Base-by-base conservation (phyloP, 768 basidiomycete genomes). In the Suillus sp. region DNA sequence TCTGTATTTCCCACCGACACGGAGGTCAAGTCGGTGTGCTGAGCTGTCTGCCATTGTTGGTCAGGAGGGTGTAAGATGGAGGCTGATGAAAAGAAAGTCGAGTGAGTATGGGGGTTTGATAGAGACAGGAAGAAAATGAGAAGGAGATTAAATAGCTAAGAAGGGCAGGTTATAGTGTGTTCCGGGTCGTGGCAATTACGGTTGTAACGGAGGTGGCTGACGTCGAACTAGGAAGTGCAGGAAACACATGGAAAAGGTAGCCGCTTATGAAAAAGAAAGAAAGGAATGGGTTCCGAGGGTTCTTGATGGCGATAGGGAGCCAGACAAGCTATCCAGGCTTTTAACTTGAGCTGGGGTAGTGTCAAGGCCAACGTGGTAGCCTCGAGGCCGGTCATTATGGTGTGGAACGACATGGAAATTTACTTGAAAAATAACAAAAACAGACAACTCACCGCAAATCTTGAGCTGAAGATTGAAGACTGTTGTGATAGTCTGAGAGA, bases 1-100 rank as follows among this genome's bases (percentile, higher is more conserved):
- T 72, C 96, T 87, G 83, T 99, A 98, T 80, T 99, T 95, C 70
- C 93, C 93, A 71, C 93, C 93, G 53, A 95, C 92, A 68, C 92
- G 85, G 69, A 94, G 88, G 80, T 95, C 92, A 65, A 94, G 84
- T 81, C 90, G 86, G 83, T 81, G 83, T 35, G 80, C 75, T 54
- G 89, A 80, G 48, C 81, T 82, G 74, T 95, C 92, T 78, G 92
- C 85, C 93, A 92, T 93, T 68, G 62, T 63, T 57, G 61, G 65
- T 70, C 66, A 63, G 64, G 68, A 38, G 67, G 53, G 57, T n/a
- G 37, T 35, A 38, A 25, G 60, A 55, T 67, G 67, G 40, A 59
- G 51, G 13, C 27, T 56, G 54, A 65, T 27, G 57, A 64, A 66
- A 50, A 62, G 30, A 59, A 45, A 64, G 34, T 37, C 60, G 42